Evolutionary conservation across 495 filamentous ascomycete species (phyloP), one percentile per base, ranked within the genome.

Genomic region (Letharia lupina): DNA sequence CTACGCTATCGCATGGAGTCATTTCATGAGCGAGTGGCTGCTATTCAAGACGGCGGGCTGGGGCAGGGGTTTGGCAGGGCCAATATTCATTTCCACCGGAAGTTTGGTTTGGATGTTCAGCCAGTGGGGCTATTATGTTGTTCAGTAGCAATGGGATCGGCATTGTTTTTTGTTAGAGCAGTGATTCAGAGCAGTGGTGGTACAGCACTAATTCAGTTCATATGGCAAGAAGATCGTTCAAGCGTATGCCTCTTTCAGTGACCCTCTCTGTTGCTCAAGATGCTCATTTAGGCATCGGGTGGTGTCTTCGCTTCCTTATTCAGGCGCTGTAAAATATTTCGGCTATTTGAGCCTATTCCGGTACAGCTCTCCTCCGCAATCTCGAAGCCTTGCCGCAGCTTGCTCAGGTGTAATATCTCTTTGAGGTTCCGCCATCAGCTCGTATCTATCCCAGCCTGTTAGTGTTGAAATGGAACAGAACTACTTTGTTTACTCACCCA

Each of bases 391-490:
- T 40, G 85, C 87, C 39, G 94, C 90, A 16, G 95, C 94, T 75
- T 98, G 94, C 75, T 98, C 94, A 0, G 94, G 93, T 2, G 95
- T 98, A 71, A 98, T 98, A 74, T 98, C 94, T 60, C 94, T 84
- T 75, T 98, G 94, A 37, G 94, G 94, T 77, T 98, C 94, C 3
- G 89, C 94, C 86, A 98, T 85, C 80, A 98, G 77, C 77, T 98
- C 93, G 74, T 93, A 96, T 52, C 81, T 83, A 35, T 20, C 16
- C 28, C 57, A 23, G 39, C 52, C 4, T 13, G 11, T 66, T 28
- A 61, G 23, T 20, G 40, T 37, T 20, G 16, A 6, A 11, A 9
- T 40, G 10, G 37, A 59, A 23, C 10, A 45, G 11, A 35, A 63
- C 13, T 10, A 18, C 42, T 5, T 33, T 57, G 4, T 44, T 56